phyloP scores from a whole-genome alignment of 768 basidiomycete species.

The Hydnum rufescens region DNA sequence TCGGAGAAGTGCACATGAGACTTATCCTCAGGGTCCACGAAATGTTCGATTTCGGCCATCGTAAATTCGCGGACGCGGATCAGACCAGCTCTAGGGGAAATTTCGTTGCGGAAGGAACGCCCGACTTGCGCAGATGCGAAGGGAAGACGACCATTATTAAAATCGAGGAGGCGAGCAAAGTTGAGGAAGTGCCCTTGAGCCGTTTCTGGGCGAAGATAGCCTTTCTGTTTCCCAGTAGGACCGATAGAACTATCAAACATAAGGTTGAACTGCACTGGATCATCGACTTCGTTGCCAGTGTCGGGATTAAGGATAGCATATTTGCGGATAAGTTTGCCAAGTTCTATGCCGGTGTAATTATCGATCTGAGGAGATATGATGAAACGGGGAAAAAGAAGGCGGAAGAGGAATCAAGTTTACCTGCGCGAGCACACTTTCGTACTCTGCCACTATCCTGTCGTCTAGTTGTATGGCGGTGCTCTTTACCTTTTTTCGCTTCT shows the following conservation, averaged over 20 bases:
- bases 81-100: conserved; percentile 88
- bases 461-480: conserved; percentile 45
- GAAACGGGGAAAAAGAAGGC: background rate
- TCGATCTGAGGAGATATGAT: conserved; percentile 39
- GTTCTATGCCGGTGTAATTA: conserved; percentile 76
- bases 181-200: conserved; percentile 98
- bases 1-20: conserved; percentile 67
- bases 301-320: conserved; percentile 75
- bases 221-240: conserved; percentile 90
- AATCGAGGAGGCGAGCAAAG: conserved; percentile 89
- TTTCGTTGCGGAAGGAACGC: conserved; percentile 92
- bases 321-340: conserved; percentile 70
- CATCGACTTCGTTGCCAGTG: conserved; percentile 78
- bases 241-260: conserved; percentile 98
- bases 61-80: conserved; percentile 97
- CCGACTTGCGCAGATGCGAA: conserved; percentile 98
- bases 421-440: conserved; percentile 74
- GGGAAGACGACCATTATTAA: conserved; percentile 91
- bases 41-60: conserved; percentile 99
- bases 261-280: conserved; percentile 91
- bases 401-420: conserved; percentile 23
- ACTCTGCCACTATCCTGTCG: conserved; percentile 54
- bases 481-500: conserved; percentile 46
- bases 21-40: conserved; percentile 88
- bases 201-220: conserved; percentile 92